Evolutionary conservation across 2,329 filamentous ascomycete species (phyloP).

Genomic region (Paecilomyces formosus): DNA sequence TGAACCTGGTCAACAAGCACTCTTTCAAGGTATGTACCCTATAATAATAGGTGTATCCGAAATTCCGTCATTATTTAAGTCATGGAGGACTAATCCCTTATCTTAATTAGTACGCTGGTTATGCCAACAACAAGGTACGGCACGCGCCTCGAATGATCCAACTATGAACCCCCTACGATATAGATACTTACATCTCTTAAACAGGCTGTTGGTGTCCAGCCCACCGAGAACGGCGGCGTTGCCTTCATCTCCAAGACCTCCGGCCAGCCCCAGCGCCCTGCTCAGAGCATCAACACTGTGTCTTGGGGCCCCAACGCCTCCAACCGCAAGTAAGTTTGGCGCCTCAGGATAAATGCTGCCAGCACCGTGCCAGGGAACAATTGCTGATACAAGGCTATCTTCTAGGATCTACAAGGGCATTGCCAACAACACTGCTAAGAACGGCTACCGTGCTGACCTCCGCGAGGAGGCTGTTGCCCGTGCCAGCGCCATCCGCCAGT

Average conservation of each 20-base stretch:
- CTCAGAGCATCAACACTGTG: conserved; percentile 55
- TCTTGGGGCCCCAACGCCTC: conserved; percentile 66
- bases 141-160: background rate
- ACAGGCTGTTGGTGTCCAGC: conserved; percentile 74
- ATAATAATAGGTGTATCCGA: background rate
- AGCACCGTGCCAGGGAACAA: background rate
- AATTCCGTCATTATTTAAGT: background rate
- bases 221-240: conserved; percentile 71
- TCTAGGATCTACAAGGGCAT: conserved; percentile 79
- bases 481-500: conserved; percentile 73
- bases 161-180: background rate
- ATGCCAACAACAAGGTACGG: conserved; percentile 83
- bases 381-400: conserved; percentile 11
- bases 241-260: conserved; percentile 79
- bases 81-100: conserved; percentile 13
- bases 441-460: conserved; percentile 76
- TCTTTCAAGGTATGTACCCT: conserved; percentile 66
- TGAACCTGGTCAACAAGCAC: conserved; percentile 90
- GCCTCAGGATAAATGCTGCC: background rate
- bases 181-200: conserved; percentile 7
- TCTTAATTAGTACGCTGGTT: conserved; percentile 68
- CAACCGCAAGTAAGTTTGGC: conserved; percentile 63
- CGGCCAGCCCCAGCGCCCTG: conserved; percentile 65
- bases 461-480: conserved; percentile 73
- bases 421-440: conserved; percentile 74